Base-by-base conservation (phyloP, 768 basidiomycete species). In the Cyclocybe cylindracea region DNA sequence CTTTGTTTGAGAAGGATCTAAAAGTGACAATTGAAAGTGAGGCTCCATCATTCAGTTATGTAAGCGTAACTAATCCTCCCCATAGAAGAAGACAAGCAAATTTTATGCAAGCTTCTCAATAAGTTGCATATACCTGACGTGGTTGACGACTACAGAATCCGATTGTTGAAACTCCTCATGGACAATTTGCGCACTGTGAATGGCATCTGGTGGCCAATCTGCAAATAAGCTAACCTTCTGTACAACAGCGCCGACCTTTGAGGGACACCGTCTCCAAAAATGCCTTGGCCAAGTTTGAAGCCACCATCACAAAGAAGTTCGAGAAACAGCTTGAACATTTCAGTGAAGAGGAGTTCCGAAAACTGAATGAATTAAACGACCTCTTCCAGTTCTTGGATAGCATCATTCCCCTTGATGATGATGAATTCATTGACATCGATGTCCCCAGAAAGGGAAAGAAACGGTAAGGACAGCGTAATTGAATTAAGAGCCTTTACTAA, bases 341-440 rank as follows among this genome's bases (percentile, higher is more conserved):
- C 65, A 83, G 77, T 53, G 87, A 90, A 61, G 86, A 81, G 36
- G 87, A 91, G 39, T 85, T 82, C 52, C 72, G 86, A 52, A 74
- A 86, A 48, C 72, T 91, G 3, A 80, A 84, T 46, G 72, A 81
- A 29, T 76, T 89, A 24, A 77, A 82, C 37, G 77, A 81, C 0
- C 60, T 89, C 24, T 91, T 91, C 61, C 75, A 79, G 41, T 87
- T 88, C 63, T 60, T 91, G 64, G 89, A 91, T 56, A 80, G 84
- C 8, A 80, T 91, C 39, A 76, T 87, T 38, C 84, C 88, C 2
- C 67, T 83, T 38, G 85, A 83, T n/a, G 85, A 85, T 5, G 81
- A 78, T 7, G 84, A 86, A 37, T 69, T 74, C 13, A 54, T 70
- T 5, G 74, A 75, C 16, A 48, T 64, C 37, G 71, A 76, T 13